Evolutionary conservation across 768 basidiomycete species (phyloP).

Genomic region (Phylloporus scabripes): DNA sequence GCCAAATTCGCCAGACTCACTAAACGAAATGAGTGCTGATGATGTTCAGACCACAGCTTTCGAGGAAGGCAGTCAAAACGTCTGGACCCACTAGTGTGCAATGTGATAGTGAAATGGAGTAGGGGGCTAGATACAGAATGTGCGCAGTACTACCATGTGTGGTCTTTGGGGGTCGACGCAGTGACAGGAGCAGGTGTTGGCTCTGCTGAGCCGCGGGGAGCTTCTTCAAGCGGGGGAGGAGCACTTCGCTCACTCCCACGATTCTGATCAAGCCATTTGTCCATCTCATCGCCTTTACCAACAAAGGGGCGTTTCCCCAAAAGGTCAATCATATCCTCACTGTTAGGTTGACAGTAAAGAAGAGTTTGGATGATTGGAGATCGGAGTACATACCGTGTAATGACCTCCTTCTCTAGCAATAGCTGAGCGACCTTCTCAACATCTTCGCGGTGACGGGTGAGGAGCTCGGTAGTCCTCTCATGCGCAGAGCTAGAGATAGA

Average conservation of each 20-base stretch:
- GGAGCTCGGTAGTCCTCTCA: conserved; percentile 70
- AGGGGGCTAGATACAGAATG: conserved; percentile 24
- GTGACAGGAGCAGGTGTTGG: conserved; percentile 48
- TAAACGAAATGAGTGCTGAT: background rate
- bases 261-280: conserved; percentile 91
- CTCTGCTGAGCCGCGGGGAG: conserved; percentile 33
- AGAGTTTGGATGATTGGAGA: background rate
- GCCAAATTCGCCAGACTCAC: background rate
- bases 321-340: conserved; percentile 82
- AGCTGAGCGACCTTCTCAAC: conserved; percentile 92
- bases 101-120: conserved; percentile 42
- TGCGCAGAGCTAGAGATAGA: conserved; percentile 57
- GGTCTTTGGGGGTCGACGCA: conserved; percentile 36
- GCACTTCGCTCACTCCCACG: conserved; percentile 52
- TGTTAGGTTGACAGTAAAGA: conserved; percentile 24
- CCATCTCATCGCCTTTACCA: conserved; percentile 87
- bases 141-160: conserved; percentile 12
- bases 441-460: conserved; percentile 76
- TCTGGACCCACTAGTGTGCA: conserved; percentile 35
- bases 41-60: background rate
- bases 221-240: conserved; percentile 58
- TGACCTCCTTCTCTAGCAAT: conserved; percentile 91
- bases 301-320: conserved; percentile 79
- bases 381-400: conserved; percentile 64
- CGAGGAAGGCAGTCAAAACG: background rate